phyloP scores from a whole-genome alignment of 768 basidiomycete species.

The Termitomyces sp. region DNA sequence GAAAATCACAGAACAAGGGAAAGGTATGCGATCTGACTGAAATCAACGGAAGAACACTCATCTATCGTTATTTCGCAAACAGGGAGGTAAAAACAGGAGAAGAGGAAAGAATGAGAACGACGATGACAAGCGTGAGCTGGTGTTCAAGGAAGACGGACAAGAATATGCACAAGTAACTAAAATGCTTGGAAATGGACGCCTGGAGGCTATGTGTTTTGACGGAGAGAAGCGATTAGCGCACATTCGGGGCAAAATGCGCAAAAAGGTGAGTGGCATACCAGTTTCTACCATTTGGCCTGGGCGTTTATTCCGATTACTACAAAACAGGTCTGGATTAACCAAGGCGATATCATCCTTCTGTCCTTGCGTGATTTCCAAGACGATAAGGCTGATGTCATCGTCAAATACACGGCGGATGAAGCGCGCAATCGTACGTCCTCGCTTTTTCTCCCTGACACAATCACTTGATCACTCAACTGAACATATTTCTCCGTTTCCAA shows the following conservation, averaged over 20 bases:
- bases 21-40: slow-evolving; percentile 44
- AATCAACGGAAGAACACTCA: not conserved
- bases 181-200: slow-evolving; percentile 97
- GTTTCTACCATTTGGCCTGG: slow-evolving; percentile 1
- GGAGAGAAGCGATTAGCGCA: slow-evolving; percentile 97
- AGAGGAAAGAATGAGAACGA: slow-evolving; percentile 99
- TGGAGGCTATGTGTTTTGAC: slow-evolving; percentile 97
- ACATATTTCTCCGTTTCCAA: slow-evolving; percentile 23
- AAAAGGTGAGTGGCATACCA: slow-evolving; percentile 69
- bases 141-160: slow-evolving; percentile 98
- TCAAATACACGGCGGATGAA: slow-evolving; percentile 97
- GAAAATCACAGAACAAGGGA: slow-evolving; percentile 61
- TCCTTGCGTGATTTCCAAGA: slow-evolving; percentile 99
- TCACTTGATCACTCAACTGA: not conserved
- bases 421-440: slow-evolving; percentile 66
- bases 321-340: slow-evolving; percentile 98
- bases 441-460: not conserved
- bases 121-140: slow-evolving; percentile 96
- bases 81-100: slow-evolving; percentile 99
- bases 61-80: not conserved
- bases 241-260: slow-evolving; percentile 98
- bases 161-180: slow-evolving; percentile 98
- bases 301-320: slow-evolving; percentile 5
- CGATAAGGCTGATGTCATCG: slow-evolving; percentile 98
- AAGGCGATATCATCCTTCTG: slow-evolving; percentile 93